Evolutionary conservation across 2,329 filamentous ascomycete species (phyloP).

Genomic region (Xylariaceae sp.): DNA sequence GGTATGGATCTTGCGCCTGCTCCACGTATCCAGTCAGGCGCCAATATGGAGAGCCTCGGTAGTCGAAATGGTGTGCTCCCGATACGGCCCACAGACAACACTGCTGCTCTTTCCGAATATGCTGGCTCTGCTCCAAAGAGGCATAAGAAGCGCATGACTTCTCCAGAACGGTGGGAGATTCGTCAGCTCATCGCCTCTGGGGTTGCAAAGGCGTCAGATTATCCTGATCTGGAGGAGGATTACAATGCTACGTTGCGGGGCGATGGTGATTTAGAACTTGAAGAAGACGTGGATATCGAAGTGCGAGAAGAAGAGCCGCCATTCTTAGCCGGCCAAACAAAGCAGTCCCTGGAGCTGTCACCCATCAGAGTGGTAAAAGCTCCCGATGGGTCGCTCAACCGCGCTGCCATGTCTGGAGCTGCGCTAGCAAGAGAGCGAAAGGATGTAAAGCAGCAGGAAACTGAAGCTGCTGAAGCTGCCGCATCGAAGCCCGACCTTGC

Average conservation of each 20-base stretch:
- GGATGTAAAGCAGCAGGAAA: conserved; percentile 84
- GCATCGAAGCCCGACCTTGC: conserved; percentile 78
- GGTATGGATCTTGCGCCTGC: conserved; percentile 80
- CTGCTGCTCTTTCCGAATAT: conserved; percentile 62
- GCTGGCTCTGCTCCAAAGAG: conserved; percentile 47
- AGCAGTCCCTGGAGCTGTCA: conserved; percentile 89
- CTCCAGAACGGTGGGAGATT: conserved; percentile 96
- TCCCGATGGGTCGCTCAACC: conserved; percentile 95
- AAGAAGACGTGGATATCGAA: conserved; percentile 96
- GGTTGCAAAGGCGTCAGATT: conserved; percentile 86
- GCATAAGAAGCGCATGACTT: conserved; percentile 89
- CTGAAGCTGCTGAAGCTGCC: conserved; percentile 65
- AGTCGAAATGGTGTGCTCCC: conserved; percentile 49
- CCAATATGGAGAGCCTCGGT: conserved; percentile 80
- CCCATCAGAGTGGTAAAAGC: conserved; percentile 97
- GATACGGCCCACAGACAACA: conserved; percentile 37
- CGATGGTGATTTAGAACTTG: conserved; percentile 83
- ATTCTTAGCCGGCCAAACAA: conserved; percentile 92
- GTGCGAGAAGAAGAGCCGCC: conserved; percentile 94
- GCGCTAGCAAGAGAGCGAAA: conserved; percentile 83
- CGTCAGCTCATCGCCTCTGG: conserved; percentile 94
- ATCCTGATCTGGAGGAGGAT: conserved; percentile 91
- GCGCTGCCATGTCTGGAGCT: conserved; percentile 91
- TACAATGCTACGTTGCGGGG: conserved; percentile 84
- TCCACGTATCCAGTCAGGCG: conserved; percentile 76